These are phyloP conservation scores for Rhizopogon salebrosus DNA, from an alignment of 768 basidiomycete genomes.

Conservation along the genomic window DNA sequence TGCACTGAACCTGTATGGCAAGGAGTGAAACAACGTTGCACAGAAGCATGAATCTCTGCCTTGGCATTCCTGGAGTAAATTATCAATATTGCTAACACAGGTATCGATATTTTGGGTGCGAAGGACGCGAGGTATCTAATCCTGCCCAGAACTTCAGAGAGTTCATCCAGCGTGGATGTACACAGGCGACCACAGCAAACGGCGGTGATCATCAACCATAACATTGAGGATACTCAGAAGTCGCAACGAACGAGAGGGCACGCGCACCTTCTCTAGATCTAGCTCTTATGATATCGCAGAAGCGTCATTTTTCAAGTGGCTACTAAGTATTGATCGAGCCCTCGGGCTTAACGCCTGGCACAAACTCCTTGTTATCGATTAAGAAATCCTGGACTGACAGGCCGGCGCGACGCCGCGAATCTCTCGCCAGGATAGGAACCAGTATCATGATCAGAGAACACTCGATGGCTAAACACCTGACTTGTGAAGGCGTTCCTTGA, in stretches of 20 bases:
- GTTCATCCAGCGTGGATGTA: constrained; percentile 79
- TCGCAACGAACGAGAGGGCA: too few species aligned
- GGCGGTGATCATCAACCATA: constrained; percentile 76
- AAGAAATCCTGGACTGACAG: constrained; percentile 67
- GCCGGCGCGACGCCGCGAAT: constrained; percentile 6
- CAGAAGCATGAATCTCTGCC: constrained; percentile 39
- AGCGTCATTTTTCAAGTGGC: too few species aligned
- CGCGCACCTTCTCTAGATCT: too few species aligned
- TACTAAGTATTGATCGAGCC: too few species aligned
- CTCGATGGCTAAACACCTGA: constrained; percentile 69
- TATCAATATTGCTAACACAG: constrained; percentile 62
- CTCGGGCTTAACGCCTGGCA: too few species aligned
- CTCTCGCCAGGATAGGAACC: not conserved
- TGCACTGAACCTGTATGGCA: constrained; percentile 62
- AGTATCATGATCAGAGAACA: constrained; percentile 57
- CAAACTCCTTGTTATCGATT: constrained; percentile 71
- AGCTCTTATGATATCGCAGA: too few species aligned
- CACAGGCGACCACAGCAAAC: constrained; percentile 97
- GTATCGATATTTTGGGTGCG: constrained; percentile 83
- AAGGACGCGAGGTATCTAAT: constrained; percentile 77
- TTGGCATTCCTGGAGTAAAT: constrained; percentile 79
- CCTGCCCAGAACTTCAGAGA: constrained; percentile 77
- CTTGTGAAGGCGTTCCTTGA: constrained; percentile 76
- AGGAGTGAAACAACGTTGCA: not conserved
- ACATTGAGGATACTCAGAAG: too few species aligned